These are phyloP conservation scores for Botrytis galanthina DNA, from an alignment of 2,329 filamentous ascomycete species.

Conservation along the genomic window DNA sequence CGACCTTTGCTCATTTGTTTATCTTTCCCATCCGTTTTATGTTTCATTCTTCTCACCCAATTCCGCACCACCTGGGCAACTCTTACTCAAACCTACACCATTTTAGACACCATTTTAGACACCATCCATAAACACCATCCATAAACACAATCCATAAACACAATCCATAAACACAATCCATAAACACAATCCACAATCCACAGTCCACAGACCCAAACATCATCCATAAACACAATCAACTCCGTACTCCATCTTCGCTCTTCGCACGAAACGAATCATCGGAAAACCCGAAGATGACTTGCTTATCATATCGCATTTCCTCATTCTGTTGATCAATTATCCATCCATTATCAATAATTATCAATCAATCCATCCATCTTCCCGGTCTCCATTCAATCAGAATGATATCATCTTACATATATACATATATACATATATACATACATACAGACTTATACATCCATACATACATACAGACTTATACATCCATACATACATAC, in stretches of 20 bases:
- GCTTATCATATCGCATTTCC: background rate
- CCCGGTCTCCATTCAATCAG: background rate
- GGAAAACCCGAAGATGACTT: too few relatives aligned
- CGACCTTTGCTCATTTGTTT: background rate
- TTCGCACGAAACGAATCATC: background rate
- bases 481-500: too few relatives aligned
- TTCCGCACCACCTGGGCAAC: background rate
- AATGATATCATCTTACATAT: conserved; percentile 2
- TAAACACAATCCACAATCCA: too few relatives aligned
- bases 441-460: too few relatives aligned
- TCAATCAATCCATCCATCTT: background rate
- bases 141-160: too few relatives aligned
- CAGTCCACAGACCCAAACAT: too few relatives aligned
- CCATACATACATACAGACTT: background rate
- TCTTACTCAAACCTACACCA: background rate
- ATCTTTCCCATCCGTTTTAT: background rate
- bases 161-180: too few relatives aligned
- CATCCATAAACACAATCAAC: too few relatives aligned
- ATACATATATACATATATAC: background rate
- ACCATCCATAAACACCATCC: too few relatives aligned
- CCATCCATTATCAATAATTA: background rate
- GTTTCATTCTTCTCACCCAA: background rate
- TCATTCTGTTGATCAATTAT: background rate
- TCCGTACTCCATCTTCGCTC: background rate
- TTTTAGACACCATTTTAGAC: too few relatives aligned